A percentile compares a stretch with the other conserved stretches of the same genome.
These are phyloP conservation scores for Cicer chorassanicum DNA, from an alignment of 306 rosid genomes.

Conservation along the genomic window DNA sequence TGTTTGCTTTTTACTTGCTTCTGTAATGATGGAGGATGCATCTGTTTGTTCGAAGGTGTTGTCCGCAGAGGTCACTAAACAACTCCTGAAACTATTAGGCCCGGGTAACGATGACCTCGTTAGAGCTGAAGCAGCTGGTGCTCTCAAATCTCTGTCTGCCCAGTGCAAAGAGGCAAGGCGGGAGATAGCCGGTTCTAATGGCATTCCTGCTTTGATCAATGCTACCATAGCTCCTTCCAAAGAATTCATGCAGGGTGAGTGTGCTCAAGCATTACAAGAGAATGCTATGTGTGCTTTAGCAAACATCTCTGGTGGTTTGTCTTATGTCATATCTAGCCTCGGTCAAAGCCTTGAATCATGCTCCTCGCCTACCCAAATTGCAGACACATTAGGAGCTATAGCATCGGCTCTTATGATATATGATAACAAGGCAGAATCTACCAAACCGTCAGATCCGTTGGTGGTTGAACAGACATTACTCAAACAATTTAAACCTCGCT, in stretches of 20 bases:
- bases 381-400: slow-evolving; percentile 95
- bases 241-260: slow-evolving; percentile 98
- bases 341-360: slow-evolving; percentile 99
- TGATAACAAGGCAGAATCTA: slow-evolving; percentile 82
- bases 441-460: slow-evolving; percentile 82
- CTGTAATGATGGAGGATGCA: slow-evolving; percentile 92
- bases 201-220: slow-evolving; percentile 94
- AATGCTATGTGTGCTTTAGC: slow-evolving; percentile 99
- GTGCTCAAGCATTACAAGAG: slow-evolving; percentile 97
- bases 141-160: slow-evolving; percentile 90
- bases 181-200: slow-evolving; percentile 86
- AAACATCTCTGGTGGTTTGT: slow-evolving; percentile 97
- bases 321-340: slow-evolving; percentile 92
- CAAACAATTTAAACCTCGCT: slow-evolving; percentile 73
- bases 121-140: slow-evolving; percentile 99
- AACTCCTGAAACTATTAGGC: slow-evolving; percentile 89
- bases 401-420: slow-evolving; percentile 99
- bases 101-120: slow-evolving; percentile 87
- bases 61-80: slow-evolving; percentile 81
- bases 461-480: slow-evolving; percentile 83
- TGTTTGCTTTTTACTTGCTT: slow-evolving; percentile 90
- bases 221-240: slow-evolving; percentile 99
- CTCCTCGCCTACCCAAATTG: slow-evolving; percentile 81
- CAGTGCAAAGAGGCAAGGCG: slow-evolving; percentile 94
- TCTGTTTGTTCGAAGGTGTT: slow-evolving; percentile 83